Evolutionary conservation across 192 early-diverging fungal genomes (phyloP).

Genomic region (Anaeromyces robustus): DNA sequence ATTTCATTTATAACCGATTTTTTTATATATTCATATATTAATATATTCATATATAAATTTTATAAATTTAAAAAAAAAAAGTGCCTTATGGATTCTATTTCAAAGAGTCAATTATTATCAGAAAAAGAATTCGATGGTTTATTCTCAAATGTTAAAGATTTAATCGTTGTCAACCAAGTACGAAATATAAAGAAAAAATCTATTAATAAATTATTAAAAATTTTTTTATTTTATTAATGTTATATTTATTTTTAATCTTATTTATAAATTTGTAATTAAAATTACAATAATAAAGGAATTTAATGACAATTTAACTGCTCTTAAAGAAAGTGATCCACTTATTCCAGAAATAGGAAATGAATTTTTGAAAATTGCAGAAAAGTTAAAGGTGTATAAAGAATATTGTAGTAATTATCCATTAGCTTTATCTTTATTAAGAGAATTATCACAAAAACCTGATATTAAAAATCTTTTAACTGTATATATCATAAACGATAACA

Average conservation of each 20-base stretch:
- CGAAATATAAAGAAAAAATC: neutral
- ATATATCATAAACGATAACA: too few relatives aligned
- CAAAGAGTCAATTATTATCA: conserved; percentile 16
- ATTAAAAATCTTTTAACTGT: neutral
- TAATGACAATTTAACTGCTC: conserved; percentile 13
- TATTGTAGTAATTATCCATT: neutral
- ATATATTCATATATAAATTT: too few relatives aligned
- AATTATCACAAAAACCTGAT: neutral
- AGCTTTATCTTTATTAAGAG: neutral
- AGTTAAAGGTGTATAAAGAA: neutral
- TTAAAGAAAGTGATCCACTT: conserved; percentile 19
- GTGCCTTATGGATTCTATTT: conserved; percentile 1
- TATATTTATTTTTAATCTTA: neutral
- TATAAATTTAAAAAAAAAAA: conserved; percentile 20
- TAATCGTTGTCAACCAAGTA: conserved; percentile 28
- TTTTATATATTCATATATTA: too few relatives aligned
- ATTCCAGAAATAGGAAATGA: conserved; percentile 20
- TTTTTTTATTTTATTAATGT: neutral
- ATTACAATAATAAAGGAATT: conserved; percentile 13
- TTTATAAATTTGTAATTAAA: neutral
- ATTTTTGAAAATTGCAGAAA: neutral
- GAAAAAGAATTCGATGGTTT: conserved; percentile 21
- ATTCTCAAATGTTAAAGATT: conserved; percentile 31
- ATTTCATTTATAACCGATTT: too few relatives aligned
- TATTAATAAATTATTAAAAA: neutral